Evolutionary conservation across 2,329 filamentous ascomycete genomes (phyloP), one percentile per base, ranked within the genome.

Genomic region (Stenocarpella maydis): DNA sequence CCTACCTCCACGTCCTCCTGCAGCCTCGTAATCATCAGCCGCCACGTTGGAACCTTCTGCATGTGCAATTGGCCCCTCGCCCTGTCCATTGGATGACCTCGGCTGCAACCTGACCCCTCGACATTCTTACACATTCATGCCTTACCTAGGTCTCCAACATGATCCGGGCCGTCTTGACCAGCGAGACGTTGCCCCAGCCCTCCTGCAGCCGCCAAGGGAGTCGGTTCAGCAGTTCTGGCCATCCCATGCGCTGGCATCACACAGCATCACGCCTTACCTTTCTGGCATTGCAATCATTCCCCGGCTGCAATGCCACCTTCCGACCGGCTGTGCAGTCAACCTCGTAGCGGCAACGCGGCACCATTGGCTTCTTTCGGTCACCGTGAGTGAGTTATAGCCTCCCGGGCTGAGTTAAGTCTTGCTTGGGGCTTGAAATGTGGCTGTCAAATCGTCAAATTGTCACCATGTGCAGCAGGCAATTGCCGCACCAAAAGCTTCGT

Each of bases 241-340:
- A 28, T 43, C 17, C 53, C 53, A 45, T 68, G 65, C 67, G 71
- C 70, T 73, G 64, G 73, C 70, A 71, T 75, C 69, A 71, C 75
- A 77, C 75, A 73, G 74, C 75, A 73, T 75, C 72, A 73, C 70
- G 71, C 65, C 67, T 69, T 69, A 68, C 71, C 72, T 70, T 73
- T 73, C 71, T 74, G 66, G 71, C 67, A 63, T 60, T 24, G 34
- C 31, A 58, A 10, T 28, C 47, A 60, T 67, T 50, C 52, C 41
- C 45, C 28, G n/a, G 24, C 55, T 66, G 69, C 66, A 72, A 72
- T 76, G 72, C 68, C 74, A 74, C 73, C 71, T 73, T 71, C 72
- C 75, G 73, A 74, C 73, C 71, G 72, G 72, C 71, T 73, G 73
- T 73, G 71, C 74, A 74, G 65, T 67, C 65, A 49, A 65, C n/a